phyloP scores from a whole-genome alignment of 768 basidiomycete species.

The Mycena belliarum region DNA sequence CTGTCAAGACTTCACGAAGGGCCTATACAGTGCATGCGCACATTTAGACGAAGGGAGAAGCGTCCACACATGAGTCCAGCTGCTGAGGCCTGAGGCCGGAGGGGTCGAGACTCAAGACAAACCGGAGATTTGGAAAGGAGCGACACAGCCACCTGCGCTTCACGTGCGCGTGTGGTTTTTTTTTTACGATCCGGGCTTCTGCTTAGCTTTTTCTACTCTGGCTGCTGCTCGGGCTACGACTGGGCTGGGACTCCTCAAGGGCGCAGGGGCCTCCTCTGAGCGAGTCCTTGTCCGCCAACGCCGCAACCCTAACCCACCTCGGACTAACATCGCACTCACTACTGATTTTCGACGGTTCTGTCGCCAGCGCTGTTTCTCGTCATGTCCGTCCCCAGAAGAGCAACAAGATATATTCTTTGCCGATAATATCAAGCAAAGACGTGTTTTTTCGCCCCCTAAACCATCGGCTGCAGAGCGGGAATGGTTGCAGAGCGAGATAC shows the following conservation, averaged over 20 bases:
- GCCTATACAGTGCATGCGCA: not conserved
- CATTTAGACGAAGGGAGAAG: not conserved
- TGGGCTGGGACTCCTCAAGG: constrained; percentile 3
- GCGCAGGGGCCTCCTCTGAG: constrained; percentile 16
- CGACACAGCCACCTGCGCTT: too few relatives aligned
- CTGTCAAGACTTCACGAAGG: constrained; percentile 2
- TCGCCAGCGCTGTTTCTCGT: constrained; percentile 18
- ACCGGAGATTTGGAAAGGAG: too few relatives aligned
- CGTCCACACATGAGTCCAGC: constrained; percentile 34
- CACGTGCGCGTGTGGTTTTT: too few relatives aligned
- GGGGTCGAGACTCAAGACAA: too few relatives aligned
- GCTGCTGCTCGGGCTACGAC: constrained; percentile 5
- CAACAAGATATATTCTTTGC: constrained; percentile 11
- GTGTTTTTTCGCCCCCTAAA: constrained; percentile 4
- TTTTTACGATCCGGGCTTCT: too few relatives aligned
- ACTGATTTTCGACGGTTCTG: constrained; percentile 19
- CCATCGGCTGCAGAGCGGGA: constrained; percentile 32
- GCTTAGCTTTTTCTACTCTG: constrained; percentile 6
- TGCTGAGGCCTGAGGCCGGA: too few relatives aligned
- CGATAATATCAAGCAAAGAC: not conserved
- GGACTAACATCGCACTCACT: constrained; percentile 1
- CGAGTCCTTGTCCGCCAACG: constrained; percentile 7
- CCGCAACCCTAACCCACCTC: constrained; percentile 9
- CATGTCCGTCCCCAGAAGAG: constrained; percentile 5
- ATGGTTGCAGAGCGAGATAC: constrained; percentile 34